Conservation (phyloP, 495 filamentous ascomycete species). For the Trichoderma erinaceum region DNA sequence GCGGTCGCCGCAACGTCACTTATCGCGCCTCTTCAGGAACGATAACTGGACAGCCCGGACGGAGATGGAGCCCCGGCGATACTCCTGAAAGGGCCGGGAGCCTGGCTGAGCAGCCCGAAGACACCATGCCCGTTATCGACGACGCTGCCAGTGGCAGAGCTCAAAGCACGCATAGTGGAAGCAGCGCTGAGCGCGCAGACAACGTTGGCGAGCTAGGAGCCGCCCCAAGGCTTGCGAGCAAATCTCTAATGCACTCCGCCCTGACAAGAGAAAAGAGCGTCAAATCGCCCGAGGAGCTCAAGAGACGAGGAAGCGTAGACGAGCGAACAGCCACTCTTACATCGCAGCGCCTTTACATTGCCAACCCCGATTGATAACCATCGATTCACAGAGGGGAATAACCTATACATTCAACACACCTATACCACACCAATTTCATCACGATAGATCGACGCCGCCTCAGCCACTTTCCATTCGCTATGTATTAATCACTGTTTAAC, state of each 20-base stretch:
- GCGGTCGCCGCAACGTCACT: constrained; percentile 47
- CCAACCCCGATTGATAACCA: constrained; percentile 71
- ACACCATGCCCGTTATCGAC: constrained; percentile 35
- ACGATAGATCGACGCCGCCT: neutral
- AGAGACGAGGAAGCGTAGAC: constrained; percentile 86
- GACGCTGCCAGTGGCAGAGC: constrained; percentile 40
- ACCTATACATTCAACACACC: neutral
- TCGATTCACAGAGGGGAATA: neutral
- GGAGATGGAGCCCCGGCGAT: constrained; percentile 61
- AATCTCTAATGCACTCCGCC: constrained; percentile 45
- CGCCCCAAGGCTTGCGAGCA: constrained; percentile 41
- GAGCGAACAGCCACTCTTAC: constrained; percentile 84
- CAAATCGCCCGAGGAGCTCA: constrained; percentile 67
- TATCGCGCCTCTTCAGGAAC: constrained; percentile 44
- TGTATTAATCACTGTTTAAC: neutral
- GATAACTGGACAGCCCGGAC: constrained; percentile 27
- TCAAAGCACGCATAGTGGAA: constrained; percentile 46
- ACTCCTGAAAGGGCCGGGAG: constrained; percentile 53
- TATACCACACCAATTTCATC: neutral
- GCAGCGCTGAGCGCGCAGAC: constrained; percentile 48
- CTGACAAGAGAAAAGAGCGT: constrained; percentile 58
- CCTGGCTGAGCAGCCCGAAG: constrained; percentile 31
- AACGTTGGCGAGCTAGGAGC: constrained; percentile 39
- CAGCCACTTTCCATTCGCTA: constrained; percentile 1
- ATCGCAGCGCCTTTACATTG: constrained; percentile 76